These are phyloP conservation scores for Flaveria bidentis DNA, from an alignment of 129 eudicot genomes.

Conservation along the genomic window DNA sequence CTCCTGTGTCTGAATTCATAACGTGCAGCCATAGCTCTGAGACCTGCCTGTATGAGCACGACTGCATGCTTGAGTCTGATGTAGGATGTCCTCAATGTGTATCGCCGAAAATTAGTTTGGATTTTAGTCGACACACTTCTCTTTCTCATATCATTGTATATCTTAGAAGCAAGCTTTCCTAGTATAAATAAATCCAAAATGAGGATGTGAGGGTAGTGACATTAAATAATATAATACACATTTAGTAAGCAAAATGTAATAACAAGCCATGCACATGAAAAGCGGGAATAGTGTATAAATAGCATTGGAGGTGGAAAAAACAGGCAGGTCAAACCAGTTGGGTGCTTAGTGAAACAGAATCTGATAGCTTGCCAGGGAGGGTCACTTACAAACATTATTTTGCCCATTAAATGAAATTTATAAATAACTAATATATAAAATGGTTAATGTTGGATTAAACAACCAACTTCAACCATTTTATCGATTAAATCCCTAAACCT, in stretches of 20 bases:
- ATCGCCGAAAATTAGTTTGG: slow-evolving; percentile 58
- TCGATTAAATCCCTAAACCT: not conserved
- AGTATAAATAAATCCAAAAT: slow-evolving; percentile 3
- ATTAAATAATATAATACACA: slow-evolving; percentile 7
- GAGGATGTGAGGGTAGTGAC: slow-evolving; percentile 10
- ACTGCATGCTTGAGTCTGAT: slow-evolving; percentile 50
- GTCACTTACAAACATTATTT: not conserved
- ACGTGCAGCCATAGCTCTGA: slow-evolving; percentile 73
- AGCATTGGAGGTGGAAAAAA: not conserved
- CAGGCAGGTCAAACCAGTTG: not conserved
- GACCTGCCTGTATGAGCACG: slow-evolving; percentile 63
- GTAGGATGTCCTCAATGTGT: slow-evolving; percentile 52
- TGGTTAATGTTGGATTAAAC: not conserved
- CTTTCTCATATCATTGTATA: slow-evolving; percentile 52
- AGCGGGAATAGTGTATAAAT: not conserved
- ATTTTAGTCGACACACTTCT: slow-evolving; percentile 54
- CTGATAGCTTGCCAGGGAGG: not conserved
- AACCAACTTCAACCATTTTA: not conserved
- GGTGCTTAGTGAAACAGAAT: not conserved
- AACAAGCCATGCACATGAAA: slow-evolving; percentile 3
- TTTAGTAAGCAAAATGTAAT: slow-evolving; percentile 11
- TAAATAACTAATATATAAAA: not conserved
- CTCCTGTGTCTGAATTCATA: slow-evolving; percentile 53
- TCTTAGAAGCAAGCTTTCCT: slow-evolving; percentile 65
- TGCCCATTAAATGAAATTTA: not conserved